Conservation (phyloP, 768 basidiomycete species). For the Podaxis sp. region DNA sequence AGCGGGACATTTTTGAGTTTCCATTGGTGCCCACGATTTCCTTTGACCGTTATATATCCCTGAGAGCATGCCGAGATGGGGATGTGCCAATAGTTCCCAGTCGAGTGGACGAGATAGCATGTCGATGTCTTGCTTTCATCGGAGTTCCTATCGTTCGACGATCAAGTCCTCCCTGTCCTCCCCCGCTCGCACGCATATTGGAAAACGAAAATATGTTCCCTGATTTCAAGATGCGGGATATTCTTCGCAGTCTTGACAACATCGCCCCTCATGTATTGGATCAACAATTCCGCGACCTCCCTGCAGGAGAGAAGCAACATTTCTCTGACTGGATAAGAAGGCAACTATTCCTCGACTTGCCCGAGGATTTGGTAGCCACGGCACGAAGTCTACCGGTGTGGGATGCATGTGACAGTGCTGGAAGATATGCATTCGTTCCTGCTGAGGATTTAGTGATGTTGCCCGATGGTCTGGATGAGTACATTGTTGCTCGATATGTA, state of each 20-base stretch:
- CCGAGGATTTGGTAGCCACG: not conserved
- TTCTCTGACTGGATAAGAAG: slow-evolving; percentile 5
- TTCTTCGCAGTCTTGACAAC: not conserved
- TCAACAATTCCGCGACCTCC: not conserved
- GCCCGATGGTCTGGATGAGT: slow-evolving; percentile 6
- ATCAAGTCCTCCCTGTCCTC: not conserved
- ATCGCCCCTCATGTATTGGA: not conserved
- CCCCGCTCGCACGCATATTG: not conserved
- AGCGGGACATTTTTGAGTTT: slow-evolving; percentile 25
- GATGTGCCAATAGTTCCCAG: slow-evolving; percentile 24
- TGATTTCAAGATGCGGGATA: not conserved
- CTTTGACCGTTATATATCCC: slow-evolving; percentile 28
- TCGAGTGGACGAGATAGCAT: slow-evolving; percentile 17
- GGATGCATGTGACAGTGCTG: slow-evolving; percentile 1
- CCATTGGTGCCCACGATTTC: slow-evolving; percentile 35
- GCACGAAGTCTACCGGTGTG: slow-evolving; percentile 32
- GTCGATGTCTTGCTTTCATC: not conserved
- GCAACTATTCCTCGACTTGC: slow-evolving; percentile 1
- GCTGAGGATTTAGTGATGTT: slow-evolving; percentile 9
- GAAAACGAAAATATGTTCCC: not conserved
- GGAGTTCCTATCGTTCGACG: slow-evolving; percentile 1
- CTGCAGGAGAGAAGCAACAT: not conserved
- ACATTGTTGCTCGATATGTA: slow-evolving; percentile 1
- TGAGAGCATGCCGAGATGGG: slow-evolving; percentile 27
- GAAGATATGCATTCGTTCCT: not conserved